Percentiles rank a stretch among this genome's conserved stretches.
Conservation (phyloP, 495 filamentous ascomycete species). For the Neurospora hispaniola region DNA sequence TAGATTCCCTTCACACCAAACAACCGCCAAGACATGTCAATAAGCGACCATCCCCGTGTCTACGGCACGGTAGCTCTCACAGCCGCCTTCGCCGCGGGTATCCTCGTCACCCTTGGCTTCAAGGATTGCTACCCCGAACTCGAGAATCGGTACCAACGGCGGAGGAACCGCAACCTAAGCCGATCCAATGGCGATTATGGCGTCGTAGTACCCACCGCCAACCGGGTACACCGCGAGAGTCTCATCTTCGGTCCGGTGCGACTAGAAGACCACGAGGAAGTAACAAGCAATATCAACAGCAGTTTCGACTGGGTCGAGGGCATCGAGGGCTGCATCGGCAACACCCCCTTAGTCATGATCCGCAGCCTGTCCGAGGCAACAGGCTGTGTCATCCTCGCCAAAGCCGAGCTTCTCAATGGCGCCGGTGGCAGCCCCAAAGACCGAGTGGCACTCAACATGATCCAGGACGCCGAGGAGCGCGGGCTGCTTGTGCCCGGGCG, state of each 20-base stretch:
- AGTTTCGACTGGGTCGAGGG: slow-evolving; percentile 44
- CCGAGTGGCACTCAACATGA: slow-evolving; percentile 83
- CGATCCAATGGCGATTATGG: not conserved
- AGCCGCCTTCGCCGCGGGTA: slow-evolving; percentile 63
- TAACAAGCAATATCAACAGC: slow-evolving; percentile 6
- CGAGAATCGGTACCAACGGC: slow-evolving; percentile 48
- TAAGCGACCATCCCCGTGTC: slow-evolving; percentile 43
- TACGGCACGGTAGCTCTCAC: slow-evolving; percentile 50
- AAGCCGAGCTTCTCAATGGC: slow-evolving; percentile 94
- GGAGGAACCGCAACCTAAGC: slow-evolving; percentile 7
- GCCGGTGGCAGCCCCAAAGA: slow-evolving; percentile 96
- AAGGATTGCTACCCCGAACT: slow-evolving; percentile 66
- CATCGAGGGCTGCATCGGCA: slow-evolving; percentile 87
- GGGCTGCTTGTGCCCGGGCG: slow-evolving; percentile 68
- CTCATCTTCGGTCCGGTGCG: slow-evolving; percentile 33
- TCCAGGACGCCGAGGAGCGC: slow-evolving; percentile 67
- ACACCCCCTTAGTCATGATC: slow-evolving; percentile 83
- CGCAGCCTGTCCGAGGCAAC: slow-evolving; percentile 85
- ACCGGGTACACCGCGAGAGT: slow-evolving; percentile 18
- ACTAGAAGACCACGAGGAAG: slow-evolving; percentile 42
- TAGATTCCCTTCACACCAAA: not conserved
- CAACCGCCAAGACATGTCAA: slow-evolving; percentile 28
- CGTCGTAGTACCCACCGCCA: not conserved
- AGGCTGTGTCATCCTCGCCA: slow-evolving; percentile 83
- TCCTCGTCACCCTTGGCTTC: slow-evolving; percentile 59